Percentiles rank a stretch among this genome's conserved stretches.
Conservation (phyloP, 2,329 filamentous ascomycete species). For the Myriosclerotinia scirpicola region DNA sequence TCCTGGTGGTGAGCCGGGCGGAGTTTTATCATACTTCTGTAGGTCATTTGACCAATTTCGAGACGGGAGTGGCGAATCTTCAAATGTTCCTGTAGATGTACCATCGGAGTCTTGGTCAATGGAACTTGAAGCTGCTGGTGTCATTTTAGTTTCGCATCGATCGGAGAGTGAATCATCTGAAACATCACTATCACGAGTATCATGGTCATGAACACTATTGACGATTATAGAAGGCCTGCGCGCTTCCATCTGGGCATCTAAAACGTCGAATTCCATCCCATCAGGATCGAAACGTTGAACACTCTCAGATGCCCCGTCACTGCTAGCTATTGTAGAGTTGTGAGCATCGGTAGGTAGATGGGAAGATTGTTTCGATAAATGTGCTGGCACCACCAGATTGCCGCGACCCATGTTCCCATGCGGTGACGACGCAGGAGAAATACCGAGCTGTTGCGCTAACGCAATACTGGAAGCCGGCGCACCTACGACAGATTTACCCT, state of each 20-base stretch:
- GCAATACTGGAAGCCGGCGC: slow-evolving; percentile 21
- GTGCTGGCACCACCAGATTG: neutral
- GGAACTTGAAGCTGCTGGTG: slow-evolving; percentile 25
- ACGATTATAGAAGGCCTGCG: slow-evolving; percentile 17
- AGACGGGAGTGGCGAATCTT: slow-evolving; percentile 33
- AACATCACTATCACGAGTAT: slow-evolving; percentile 26
- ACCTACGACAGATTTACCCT: neutral
- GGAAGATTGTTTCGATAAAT: too few species aligned
- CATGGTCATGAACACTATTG: neutral
- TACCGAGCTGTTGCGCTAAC: slow-evolving; percentile 18
- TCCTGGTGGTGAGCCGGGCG: slow-evolving; percentile 33
- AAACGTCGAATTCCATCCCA: slow-evolving; percentile 20
- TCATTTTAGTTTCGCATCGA: slow-evolving; percentile 18
- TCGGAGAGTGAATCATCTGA: slow-evolving; percentile 33
- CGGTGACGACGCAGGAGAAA: neutral
- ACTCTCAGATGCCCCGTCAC: slow-evolving; percentile 22
- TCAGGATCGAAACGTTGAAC: slow-evolving; percentile 11
- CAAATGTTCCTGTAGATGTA: slow-evolving; percentile 20
- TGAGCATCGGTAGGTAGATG: neutral
- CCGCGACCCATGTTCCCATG: too few species aligned
- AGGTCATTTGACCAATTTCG: slow-evolving; percentile 27
- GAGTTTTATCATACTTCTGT: slow-evolving; percentile 31
- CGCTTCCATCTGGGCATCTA: slow-evolving; percentile 10
- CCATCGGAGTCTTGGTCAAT: slow-evolving; percentile 25
- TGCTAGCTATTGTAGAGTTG: slow-evolving; percentile 9